These are phyloP conservation scores for Skeletonema marinoi DNA, from an alignment of 108 stramenopile species.

Conservation along the genomic window DNA sequence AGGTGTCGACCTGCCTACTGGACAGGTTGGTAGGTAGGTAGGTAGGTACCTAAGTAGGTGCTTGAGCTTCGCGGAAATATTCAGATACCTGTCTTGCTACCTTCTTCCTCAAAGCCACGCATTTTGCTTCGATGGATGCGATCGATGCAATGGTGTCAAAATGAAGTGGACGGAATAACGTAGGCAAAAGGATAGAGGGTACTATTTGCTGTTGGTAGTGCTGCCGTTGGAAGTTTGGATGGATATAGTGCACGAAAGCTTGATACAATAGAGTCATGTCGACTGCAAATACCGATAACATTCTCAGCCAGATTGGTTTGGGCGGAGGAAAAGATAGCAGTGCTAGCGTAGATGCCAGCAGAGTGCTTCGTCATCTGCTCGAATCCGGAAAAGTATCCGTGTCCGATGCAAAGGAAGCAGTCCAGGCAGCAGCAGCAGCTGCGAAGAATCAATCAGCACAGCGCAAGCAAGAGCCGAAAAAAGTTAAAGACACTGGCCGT, in stretches of 20 bases:
- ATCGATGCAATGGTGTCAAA: too few relatives aligned
- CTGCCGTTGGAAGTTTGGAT: too few relatives aligned
- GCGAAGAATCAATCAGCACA: not conserved
- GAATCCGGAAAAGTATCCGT: conserved; percentile 22
- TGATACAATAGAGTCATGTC: not conserved
- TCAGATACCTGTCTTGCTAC: too few relatives aligned
- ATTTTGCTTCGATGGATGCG: too few relatives aligned
- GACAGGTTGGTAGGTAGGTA: too few relatives aligned
- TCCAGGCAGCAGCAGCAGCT: not conserved
- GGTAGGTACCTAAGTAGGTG: too few relatives aligned
- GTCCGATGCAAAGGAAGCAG: conserved; percentile 16
- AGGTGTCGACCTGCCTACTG: too few relatives aligned
- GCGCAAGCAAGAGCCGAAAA: not conserved
- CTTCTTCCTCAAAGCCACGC: too few relatives aligned
- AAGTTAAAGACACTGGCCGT: not conserved
- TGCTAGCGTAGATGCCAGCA: not conserved
- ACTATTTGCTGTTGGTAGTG: too few relatives aligned
- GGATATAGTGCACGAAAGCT: not conserved
- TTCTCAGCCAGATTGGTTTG: not conserved
- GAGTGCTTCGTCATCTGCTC: conserved; percentile 18
- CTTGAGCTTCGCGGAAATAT: too few relatives aligned
- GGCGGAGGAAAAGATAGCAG: not conserved
- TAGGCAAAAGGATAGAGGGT: too few relatives aligned
- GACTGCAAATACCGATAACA: not conserved
- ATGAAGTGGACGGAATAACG: too few relatives aligned